Evolutionary conservation across 495 filamentous ascomycete genomes (phyloP), one percentile per base, ranked within the genome.

Genomic region (Talaromyces borbonicus): DNA sequence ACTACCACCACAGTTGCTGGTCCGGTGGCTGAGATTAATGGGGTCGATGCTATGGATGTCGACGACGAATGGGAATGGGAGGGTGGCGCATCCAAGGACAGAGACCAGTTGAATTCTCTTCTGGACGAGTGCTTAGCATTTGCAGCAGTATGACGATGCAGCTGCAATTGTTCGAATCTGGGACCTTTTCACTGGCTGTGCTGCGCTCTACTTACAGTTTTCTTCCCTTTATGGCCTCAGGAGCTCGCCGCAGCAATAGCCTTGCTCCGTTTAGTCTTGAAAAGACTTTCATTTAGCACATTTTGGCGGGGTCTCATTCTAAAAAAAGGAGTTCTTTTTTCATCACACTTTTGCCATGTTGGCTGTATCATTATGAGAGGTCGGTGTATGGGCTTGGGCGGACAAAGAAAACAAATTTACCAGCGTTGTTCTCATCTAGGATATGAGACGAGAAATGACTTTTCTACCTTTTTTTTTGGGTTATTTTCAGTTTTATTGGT

Each of bases 51-150:
- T 8, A 81, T 83, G 78, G 84, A 83, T 15, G 56, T 82, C 42
- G 83, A 87, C 47, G 74, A 73, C 4, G 75, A 81, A 15, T 75
- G 62, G 45, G 67, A 69, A 4, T 95, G 89, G 90, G 81, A 86
- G 51, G 89, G 88, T 4, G 80, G 75, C 20, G 74, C 72, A 12
- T 43, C 57, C 3, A 60, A 67, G 23, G 86, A 90, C 53, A 69
- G 72, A 23, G 69, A 74, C 37, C 71, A 79, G 20, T 63, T 96
- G 49, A 76, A 81, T 51, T 68, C 65, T 18, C 66, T 92, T 36
- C 63, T 96, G 47, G 90, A 95, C 40, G 73, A 73, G 42, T 74
- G 69, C 56, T 54, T 75, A 27, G 66, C 72, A 32, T 61, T 74
- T 59, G 69, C 68, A 43, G 60, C 70, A 33, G 74, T 56, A 68